These are phyloP conservation scores for Rhodotorula mucilaginosa DNA, from an alignment of 1,284 basidiomycete genomes.

Conservation along the genomic window DNA sequence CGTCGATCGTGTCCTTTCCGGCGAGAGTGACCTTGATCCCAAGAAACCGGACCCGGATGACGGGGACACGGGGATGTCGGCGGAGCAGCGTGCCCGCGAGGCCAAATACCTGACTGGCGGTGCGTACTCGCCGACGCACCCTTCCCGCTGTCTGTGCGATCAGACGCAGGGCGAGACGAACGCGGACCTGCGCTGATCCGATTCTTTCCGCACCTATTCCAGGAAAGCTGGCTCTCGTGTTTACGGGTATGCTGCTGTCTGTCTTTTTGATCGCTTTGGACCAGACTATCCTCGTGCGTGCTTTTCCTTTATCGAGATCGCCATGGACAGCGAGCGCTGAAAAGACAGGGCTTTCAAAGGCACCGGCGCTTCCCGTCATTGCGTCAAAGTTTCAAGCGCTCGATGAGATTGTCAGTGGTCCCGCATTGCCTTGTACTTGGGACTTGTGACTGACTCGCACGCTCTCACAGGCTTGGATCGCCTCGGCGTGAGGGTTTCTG, in stretches of 20 bases:
- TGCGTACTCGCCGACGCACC: slow-evolving; percentile 1
- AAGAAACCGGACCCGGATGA: neutral
- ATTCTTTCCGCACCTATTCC: neutral
- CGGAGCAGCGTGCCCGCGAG: slow-evolving; percentile 2
- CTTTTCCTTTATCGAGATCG: too few species aligned
- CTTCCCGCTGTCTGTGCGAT: neutral
- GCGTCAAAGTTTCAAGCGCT: slow-evolving; percentile 47
- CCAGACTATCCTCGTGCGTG: neutral
- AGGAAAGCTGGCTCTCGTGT: slow-evolving; percentile 37
- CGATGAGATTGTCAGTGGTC: slow-evolving; percentile 45
- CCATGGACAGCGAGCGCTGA: too few species aligned
- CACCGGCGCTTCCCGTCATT: slow-evolving; percentile 48
- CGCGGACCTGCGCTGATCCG: neutral
- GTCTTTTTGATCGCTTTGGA: slow-evolving; percentile 18
- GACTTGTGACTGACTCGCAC: slow-evolving; percentile 1
- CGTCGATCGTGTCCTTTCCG: slow-evolving; percentile 6
- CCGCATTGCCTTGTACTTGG: neutral
- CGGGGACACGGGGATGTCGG: neutral
- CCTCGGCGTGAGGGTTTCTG: slow-evolving; percentile 22
- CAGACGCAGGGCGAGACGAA: neutral
- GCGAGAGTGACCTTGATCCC: neutral
- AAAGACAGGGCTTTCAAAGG: slow-evolving; percentile 51
- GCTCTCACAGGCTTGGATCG: slow-evolving; percentile 20
- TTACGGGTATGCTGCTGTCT: slow-evolving; percentile 38
- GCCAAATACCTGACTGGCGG: slow-evolving; percentile 28